phyloP scores from a whole-genome alignment of 495 filamentous ascomycete species.

The Pyrenula massariospora region DNA sequence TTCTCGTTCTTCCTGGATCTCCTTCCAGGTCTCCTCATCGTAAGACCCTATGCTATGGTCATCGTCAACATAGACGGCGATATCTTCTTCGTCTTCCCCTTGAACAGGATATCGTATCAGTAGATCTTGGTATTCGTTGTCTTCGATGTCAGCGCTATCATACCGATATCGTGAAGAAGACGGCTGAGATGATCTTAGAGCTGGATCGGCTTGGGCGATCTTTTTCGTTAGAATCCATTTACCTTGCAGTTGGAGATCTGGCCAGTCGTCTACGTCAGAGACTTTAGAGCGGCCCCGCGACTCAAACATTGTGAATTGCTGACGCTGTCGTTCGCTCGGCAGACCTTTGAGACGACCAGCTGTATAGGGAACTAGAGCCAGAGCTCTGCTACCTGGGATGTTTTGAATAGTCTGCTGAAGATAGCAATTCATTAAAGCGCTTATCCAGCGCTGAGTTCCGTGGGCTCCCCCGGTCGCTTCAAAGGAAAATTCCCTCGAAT shows the following conservation, averaged over 20 bases:
- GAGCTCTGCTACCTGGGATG: neutral
- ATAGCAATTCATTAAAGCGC: neutral
- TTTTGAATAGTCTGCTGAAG: neutral
- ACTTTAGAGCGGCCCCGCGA: neutral
- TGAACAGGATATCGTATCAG: constrained; percentile 33
- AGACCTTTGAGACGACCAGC: neutral
- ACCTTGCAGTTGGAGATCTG: neutral
- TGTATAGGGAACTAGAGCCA: neutral
- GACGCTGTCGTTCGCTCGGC: neutral
- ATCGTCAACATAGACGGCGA: constrained; percentile 59
- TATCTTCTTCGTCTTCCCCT: constrained; percentile 31
- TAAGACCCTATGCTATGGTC: constrained; percentile 37
- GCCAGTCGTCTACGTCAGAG: neutral
- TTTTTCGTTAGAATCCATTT: neutral
- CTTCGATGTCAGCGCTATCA: neutral
- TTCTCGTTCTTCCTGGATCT: constrained; percentile 45
- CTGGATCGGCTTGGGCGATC: neutral
- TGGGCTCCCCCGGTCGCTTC: neutral
- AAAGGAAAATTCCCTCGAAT: neutral
- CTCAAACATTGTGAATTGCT: neutral
- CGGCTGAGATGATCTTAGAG: neutral
- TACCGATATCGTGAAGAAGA: neutral
- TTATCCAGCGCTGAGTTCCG: neutral
- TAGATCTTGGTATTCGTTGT: constrained; percentile 21
- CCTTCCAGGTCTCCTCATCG: constrained; percentile 45